A percentile compares a stretch with the other conserved stretches of the same genome.
Evolutionary conservation across 73 alveolate species (phyloP).

Genomic region (Diophrys appendiculata): DNA sequence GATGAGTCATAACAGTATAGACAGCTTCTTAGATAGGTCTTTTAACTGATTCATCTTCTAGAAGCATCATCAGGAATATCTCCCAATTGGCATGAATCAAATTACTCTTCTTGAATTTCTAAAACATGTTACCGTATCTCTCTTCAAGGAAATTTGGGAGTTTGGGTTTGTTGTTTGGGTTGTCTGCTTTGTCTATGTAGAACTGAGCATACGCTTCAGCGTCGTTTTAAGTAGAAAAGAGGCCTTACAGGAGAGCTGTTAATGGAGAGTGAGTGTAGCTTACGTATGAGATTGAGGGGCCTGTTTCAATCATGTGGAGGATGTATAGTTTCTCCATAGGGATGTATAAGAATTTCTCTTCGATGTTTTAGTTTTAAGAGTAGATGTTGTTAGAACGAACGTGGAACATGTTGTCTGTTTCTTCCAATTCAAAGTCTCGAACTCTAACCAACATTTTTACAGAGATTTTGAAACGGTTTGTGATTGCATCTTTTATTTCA

Average conservation of each 20-base stretch:
- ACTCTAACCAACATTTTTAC: conserved; percentile 11
- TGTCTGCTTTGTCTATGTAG: conserved; percentile 30
- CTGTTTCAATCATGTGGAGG: conserved; percentile 11
- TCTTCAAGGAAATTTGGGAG: conserved; percentile 47
- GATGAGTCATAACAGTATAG: conserved; percentile 18
- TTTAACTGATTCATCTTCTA: conserved; percentile 34
- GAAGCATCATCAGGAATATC: conserved; percentile 29
- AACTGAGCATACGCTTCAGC: conserved; percentile 20
- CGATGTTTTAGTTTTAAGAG: neutral
- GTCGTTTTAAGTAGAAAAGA: conserved; percentile 10
- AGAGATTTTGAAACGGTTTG: neutral
- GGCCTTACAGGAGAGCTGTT: conserved; percentile 11
- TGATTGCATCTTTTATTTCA: conserved; percentile 12
- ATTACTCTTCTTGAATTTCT: conserved; percentile 14
- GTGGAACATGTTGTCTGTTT: neutral
- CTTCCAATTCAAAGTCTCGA: conserved; percentile 1
- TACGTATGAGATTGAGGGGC: neutral
- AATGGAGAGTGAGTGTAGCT: conserved; percentile 12
- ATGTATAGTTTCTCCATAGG: conserved; percentile 29
- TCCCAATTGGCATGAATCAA: conserved; percentile 46
- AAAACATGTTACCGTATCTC: conserved; percentile 34
- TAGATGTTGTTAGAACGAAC: neutral
- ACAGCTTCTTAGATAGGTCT: conserved; percentile 20
- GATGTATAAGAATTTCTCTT: conserved; percentile 8
- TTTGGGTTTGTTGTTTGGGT: conserved; percentile 29